phyloP scores from a whole-genome alignment of 805 yeast genomes.

The Barnettozyma salicaria region DNA sequence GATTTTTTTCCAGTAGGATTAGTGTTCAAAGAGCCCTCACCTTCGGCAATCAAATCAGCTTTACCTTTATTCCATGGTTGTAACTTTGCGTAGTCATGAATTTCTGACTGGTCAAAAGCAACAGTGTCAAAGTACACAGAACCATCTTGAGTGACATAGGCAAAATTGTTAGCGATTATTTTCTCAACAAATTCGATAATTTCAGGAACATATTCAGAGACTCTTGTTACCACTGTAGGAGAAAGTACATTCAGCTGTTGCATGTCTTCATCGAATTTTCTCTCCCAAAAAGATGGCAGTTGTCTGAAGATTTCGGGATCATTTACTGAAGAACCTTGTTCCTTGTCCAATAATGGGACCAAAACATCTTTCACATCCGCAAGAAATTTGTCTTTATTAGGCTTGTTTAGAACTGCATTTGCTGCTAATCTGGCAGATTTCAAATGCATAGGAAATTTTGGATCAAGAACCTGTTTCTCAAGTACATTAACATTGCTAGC shows the following conservation, averaged over 20 bases:
- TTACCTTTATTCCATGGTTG: slow-evolving; percentile 98
- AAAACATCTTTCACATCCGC: slow-evolving; percentile 63
- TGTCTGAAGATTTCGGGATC: slow-evolving; percentile 81
- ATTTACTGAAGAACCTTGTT: slow-evolving; percentile 67
- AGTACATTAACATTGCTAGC: slow-evolving; percentile 40
- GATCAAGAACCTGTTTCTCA: slow-evolving; percentile 48
- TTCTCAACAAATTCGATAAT: slow-evolving; percentile 71
- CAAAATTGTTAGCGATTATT: slow-evolving; percentile 77
- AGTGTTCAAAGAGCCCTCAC: slow-evolving; percentile 78
- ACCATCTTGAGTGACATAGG: slow-evolving; percentile 78
- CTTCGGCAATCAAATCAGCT: slow-evolving; percentile 79
- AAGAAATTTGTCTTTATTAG: slow-evolving; percentile 36
- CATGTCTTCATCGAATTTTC: slow-evolving; percentile 83
- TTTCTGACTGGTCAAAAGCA: slow-evolving; percentile 62
- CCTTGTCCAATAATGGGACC: slow-evolving; percentile 64
- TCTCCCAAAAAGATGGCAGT: slow-evolving; percentile 87
- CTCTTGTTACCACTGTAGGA: slow-evolving; percentile 84
- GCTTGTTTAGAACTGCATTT: slow-evolving; percentile 34
- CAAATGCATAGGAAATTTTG: slow-evolving; percentile 84
- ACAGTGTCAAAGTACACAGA: slow-evolving; percentile 94
- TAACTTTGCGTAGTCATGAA: slow-evolving; percentile 87
- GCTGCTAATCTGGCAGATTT: slow-evolving; percentile 54
- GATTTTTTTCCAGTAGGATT: slow-evolving; percentile 57
- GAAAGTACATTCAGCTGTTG: slow-evolving; percentile 73
- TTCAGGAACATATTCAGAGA: slow-evolving; percentile 92